Conservation (phyloP, 345 rosid genomes). For the Eucalyptus grandis region DNA sequence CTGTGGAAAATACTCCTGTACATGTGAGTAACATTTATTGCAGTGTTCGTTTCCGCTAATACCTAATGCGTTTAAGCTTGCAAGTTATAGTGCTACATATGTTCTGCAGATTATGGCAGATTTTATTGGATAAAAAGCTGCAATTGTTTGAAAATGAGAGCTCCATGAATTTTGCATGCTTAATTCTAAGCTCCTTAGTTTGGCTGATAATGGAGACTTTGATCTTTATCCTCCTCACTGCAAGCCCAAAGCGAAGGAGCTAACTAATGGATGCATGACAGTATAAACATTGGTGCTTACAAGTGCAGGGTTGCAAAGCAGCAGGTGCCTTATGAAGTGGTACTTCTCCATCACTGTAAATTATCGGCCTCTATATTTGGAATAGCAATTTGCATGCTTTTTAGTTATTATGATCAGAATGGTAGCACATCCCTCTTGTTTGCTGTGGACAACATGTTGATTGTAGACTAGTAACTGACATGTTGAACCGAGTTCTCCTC, state of each 20-base stretch:
- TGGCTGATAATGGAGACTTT: constrained; percentile 25
- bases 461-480: background rate
- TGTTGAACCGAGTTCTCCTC: background rate
- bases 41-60: background rate
- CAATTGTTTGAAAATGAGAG: constrained; percentile 33
- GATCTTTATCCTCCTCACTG: constrained; percentile 39
- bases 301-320: constrained; percentile 37
- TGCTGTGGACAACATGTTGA: background rate
- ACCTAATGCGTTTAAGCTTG: background rate
- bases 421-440: background rate
- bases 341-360: background rate
- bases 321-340: constrained; percentile 37
- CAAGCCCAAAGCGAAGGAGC: constrained; percentile 22
- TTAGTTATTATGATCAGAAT: background rate
- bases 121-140: constrained; percentile 29
- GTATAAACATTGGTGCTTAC: constrained; percentile 45
- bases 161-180: constrained; percentile 32
- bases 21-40: background rate
- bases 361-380: background rate
- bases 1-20: background rate
- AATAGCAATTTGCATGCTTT: background rate
- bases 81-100: background rate
- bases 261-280: constrained; percentile 35
- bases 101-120: background rate
- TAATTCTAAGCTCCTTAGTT: constrained; percentile 36